Evolutionary conservation across 1,139 yeast species (phyloP).

Genomic region (Sugiyamaella castrensis): DNA sequence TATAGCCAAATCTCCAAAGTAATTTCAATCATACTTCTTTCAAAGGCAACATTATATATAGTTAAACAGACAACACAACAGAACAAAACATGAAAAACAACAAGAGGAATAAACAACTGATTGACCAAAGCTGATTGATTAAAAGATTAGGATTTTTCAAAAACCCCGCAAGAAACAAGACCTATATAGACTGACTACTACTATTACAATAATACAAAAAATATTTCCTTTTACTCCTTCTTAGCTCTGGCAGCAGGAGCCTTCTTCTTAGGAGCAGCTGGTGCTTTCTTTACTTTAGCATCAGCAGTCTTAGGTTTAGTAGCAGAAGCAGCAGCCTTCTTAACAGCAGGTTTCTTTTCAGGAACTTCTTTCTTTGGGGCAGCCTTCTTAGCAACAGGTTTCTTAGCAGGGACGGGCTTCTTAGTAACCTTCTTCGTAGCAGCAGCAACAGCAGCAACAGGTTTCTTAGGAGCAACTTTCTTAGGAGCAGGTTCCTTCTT

Average conservation of each 20-base stretch:
- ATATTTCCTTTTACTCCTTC: conserved; percentile 5
- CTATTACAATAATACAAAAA: conserved; percentile 8
- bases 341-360: conserved; percentile 10
- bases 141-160: too few relatives aligned
- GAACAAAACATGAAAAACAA: conserved; percentile 11
- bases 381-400: conserved; percentile 32
- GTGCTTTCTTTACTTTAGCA: conserved; percentile 22
- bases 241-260: conserved; percentile 31
- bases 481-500: conserved; percentile 42
- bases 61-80: conserved; percentile 1
- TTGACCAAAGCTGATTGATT: conserved; percentile 4
- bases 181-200: conserved; percentile 4
- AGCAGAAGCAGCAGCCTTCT: conserved; percentile 21
- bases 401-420: conserved; percentile 31
- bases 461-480: conserved; percentile 23
- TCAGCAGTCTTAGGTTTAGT: conserved; percentile 33
- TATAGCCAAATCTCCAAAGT: too few relatives aligned
- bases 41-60: too few relatives aligned
- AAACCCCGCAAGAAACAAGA: conserved; percentile 4
- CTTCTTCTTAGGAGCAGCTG: conserved; percentile 33
- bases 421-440: conserved; percentile 31
- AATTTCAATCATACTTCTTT: too few relatives aligned
- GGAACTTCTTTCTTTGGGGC: conserved; percentile 29
- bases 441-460: conserved; percentile 17
- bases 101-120: conserved; percentile 8